Evolutionary conservation across 306 rosid species (phyloP).

Genomic region (Betula pendula): DNA sequence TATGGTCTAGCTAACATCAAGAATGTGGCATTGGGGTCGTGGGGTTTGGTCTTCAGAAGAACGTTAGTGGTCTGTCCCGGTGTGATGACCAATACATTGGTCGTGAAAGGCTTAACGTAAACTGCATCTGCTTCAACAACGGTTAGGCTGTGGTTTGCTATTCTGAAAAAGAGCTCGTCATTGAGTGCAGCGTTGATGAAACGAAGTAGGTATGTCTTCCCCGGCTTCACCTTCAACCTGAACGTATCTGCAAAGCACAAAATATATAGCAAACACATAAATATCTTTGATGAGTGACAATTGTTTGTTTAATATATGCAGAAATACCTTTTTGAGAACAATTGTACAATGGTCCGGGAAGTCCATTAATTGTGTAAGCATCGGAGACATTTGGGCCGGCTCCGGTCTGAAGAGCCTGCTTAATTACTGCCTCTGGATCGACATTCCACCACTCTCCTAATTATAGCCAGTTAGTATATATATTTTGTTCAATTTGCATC

Average conservation of each 20-base stretch:
- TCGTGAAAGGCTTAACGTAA: slow-evolving; percentile 57
- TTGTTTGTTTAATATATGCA: too few species aligned
- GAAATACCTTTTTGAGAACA: slow-evolving; percentile 22
- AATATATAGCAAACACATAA: too few species aligned
- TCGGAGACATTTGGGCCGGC: slow-evolving; percentile 23
- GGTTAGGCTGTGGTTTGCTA: slow-evolving; percentile 64
- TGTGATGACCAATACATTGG: slow-evolving; percentile 38
- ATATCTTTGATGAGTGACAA: too few species aligned
- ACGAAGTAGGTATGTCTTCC: slow-evolving; percentile 1
- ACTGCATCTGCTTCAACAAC: slow-evolving; percentile 70
- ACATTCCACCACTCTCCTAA: slow-evolving; percentile 20
- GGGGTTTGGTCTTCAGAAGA: slow-evolving; percentile 47
- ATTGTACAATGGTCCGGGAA: slow-evolving; percentile 20
- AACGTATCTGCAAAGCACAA: background rate
- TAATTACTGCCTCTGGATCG: slow-evolving; percentile 30
- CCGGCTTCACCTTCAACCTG: background rate
- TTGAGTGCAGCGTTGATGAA: slow-evolving; percentile 3
- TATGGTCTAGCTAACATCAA: slow-evolving; percentile 73
- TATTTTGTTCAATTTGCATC: too few species aligned
- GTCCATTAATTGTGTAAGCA: slow-evolving; percentile 22
- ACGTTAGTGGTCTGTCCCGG: slow-evolving; percentile 80
- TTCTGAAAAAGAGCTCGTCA: slow-evolving; percentile 52
- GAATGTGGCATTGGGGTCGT: slow-evolving; percentile 54
- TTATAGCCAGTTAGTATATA: too few species aligned
- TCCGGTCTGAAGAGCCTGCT: slow-evolving; percentile 19